These are phyloP conservation scores for Sugiyamaella smithiae DNA, from an alignment of 805 yeast species.

Conservation along the genomic window DNA sequence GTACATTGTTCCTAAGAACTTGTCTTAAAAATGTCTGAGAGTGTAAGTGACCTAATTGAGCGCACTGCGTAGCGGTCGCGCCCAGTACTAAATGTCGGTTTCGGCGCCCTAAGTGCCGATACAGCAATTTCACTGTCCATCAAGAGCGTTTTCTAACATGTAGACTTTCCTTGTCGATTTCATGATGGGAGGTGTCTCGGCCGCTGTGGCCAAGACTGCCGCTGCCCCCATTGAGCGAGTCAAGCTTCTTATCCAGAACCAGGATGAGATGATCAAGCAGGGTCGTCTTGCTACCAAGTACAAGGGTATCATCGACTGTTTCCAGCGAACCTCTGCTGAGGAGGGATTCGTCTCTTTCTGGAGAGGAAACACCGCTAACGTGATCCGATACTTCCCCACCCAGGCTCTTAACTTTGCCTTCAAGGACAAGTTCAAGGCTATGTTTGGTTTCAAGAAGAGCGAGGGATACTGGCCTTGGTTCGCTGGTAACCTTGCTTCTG, in stretches of 20 bases:
- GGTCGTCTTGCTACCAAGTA: conserved; percentile 86
- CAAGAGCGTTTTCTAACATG: no score
- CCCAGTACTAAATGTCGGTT: no score
- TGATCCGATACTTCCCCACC: conserved; percentile 98
- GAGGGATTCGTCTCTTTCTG: conserved; percentile 94
- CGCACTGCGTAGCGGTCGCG: no score
- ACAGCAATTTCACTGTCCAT: no score
- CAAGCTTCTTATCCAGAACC: conserved; percentile 93
- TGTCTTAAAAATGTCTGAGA: conserved; percentile 6
- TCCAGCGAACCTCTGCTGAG: conserved; percentile 88
- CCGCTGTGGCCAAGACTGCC: conserved; percentile 97
- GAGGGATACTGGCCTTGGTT: conserved; percentile 93
- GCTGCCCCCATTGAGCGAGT: conserved; percentile 98
- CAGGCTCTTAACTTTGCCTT: conserved; percentile 98
- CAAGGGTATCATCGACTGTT: conserved; percentile 90
- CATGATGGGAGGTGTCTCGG: conserved; percentile 95
- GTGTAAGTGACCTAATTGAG: conserved; percentile 7
- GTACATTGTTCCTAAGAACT: not conserved
- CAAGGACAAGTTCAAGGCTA: conserved; percentile 93
- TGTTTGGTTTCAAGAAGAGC: conserved; percentile 96
- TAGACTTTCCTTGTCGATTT: conserved; percentile 34
- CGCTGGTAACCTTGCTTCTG: conserved; percentile 97
- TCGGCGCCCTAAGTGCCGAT: no score
- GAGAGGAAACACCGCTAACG: conserved; percentile 99
- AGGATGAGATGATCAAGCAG: conserved; percentile 97